Percentiles rank a stretch among this genome's conserved stretches.
Conservation (phyloP, 768 basidiomycete genomes). For the Boletus tylopilopsis region DNA sequence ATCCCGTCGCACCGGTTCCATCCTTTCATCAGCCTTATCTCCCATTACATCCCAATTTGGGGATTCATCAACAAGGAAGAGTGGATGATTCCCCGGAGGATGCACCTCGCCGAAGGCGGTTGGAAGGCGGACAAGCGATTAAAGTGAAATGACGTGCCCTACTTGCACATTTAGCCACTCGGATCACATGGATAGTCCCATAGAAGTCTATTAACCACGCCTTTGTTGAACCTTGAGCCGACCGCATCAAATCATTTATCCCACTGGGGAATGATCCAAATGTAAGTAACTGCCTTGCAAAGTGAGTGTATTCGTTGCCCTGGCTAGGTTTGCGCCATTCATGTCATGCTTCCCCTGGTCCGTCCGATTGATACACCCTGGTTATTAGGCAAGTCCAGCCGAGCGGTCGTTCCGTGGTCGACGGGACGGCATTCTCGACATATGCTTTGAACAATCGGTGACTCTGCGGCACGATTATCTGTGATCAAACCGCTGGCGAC, state of each 20-base stretch:
- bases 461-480: slow-evolving; percentile 22
- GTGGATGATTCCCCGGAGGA: slow-evolving; percentile 33
- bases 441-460: slow-evolving; percentile 13
- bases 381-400: neutral
- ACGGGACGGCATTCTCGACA: slow-evolving; percentile 18
- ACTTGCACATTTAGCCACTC: slow-evolving; percentile 19
- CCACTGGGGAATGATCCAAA: slow-evolving; percentile 20
- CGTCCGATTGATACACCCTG: slow-evolving; percentile 2
- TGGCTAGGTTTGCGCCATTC: slow-evolving; percentile 8
- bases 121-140: slow-evolving; percentile 51
- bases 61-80: slow-evolving; percentile 38
- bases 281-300: slow-evolving; percentile 10
- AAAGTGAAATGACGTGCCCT: slow-evolving; percentile 47
- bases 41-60: slow-evolving; percentile 48
- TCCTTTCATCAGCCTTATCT: slow-evolving; percentile 50
- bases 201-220: slow-evolving; percentile 23
- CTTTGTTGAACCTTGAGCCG: slow-evolving; percentile 14
- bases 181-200: slow-evolving; percentile 24
- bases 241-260: slow-evolving; percentile 23
- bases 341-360: slow-evolving; percentile 1
- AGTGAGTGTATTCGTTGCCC: slow-evolving; percentile 7
- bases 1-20: slow-evolving; percentile 36
- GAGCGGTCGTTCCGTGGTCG: slow-evolving; percentile 16
- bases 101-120: slow-evolving; percentile 49
- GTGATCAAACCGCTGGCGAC: neutral